These are phyloP conservation scores for Venturia oleaginea DNA, from an alignment of 2,329 filamentous ascomycete species.

Conservation along the genomic window DNA sequence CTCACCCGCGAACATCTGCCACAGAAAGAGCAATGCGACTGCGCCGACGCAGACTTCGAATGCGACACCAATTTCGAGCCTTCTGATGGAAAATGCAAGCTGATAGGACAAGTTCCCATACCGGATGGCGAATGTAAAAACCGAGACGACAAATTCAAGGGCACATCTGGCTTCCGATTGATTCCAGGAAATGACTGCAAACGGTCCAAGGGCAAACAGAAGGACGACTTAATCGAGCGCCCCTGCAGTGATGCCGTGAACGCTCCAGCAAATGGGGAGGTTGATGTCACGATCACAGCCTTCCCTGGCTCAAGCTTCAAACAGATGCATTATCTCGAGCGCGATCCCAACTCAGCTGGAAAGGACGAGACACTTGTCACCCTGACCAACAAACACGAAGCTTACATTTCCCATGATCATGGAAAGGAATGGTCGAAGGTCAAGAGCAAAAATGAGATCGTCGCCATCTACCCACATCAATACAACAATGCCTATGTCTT, in stretches of 20 bases:
- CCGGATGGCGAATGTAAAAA: slow-evolving; percentile 69
- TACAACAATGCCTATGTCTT: slow-evolving; percentile 81
- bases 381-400: slow-evolving; percentile 48
- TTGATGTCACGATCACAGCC: slow-evolving; percentile 47
- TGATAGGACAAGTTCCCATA: slow-evolving; percentile 50
- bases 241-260: slow-evolving; percentile 58
- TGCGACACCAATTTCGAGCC: slow-evolving; percentile 87
- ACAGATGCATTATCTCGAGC: slow-evolving; percentile 69
- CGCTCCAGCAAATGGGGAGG: slow-evolving; percentile 55
- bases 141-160: slow-evolving; percentile 64
- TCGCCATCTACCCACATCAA: slow-evolving; percentile 64
- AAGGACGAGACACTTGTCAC: slow-evolving; percentile 60
- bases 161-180: slow-evolving; percentile 81
- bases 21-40: slow-evolving; percentile 67
- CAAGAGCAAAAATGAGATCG: slow-evolving; percentile 56
- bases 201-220: slow-evolving; percentile 29
- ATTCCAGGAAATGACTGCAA: slow-evolving; percentile 59
- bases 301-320: slow-evolving; percentile 53
- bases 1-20: slow-evolving; percentile 73
- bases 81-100: slow-evolving; percentile 59
- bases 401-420: slow-evolving; percentile 74
- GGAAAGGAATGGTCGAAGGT: slow-evolving; percentile 71
- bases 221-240: slow-evolving; percentile 51
- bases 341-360: slow-evolving; percentile 48
- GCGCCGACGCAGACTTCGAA: slow-evolving; percentile 79